Evolutionary conservation across 164 flowering plant genomes (phyloP).

Genomic region (Chimonanthus praecox): DNA sequence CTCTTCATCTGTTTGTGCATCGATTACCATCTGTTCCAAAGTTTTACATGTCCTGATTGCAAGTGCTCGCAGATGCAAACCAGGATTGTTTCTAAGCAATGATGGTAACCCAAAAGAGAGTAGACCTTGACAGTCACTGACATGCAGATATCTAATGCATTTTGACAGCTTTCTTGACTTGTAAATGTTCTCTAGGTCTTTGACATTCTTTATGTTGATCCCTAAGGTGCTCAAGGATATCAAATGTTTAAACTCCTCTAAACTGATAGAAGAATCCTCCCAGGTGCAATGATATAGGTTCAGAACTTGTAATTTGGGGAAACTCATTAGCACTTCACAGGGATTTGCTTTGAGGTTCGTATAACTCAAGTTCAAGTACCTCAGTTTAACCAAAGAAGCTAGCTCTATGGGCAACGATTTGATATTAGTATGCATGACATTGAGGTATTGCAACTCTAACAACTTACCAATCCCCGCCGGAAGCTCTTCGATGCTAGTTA

Average conservation of each 20-base stretch:
- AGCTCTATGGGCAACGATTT: conserved; percentile 6
- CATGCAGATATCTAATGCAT: neutral
- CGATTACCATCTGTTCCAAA: conserved; percentile 10
- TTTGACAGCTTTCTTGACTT: neutral
- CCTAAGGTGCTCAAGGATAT: conserved; percentile 5
- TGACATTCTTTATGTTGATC: neutral
- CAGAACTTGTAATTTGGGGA: conserved; percentile 7
- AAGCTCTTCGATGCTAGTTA: conserved; percentile 7
- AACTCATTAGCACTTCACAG: neutral
- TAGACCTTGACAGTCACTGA: neutral
- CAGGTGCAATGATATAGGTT: neutral
- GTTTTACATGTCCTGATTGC: neutral
- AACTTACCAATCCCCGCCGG: conserved; percentile 1
- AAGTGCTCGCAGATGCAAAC: neutral
- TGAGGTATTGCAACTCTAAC: conserved; percentile 9
- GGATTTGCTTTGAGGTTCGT: neutral
- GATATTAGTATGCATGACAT: conserved; percentile 4
- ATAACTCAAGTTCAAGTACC: conserved; percentile 5
- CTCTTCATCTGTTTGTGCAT: neutral
- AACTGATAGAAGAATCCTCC: neutral
- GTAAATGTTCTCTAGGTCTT: neutral
- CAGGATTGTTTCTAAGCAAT: neutral
- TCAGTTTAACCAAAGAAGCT: conserved; percentile 2
- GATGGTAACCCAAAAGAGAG: neutral
- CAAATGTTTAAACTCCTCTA: conserved; percentile 7